A percentile compares a stretch with the other conserved stretches of the same genome.
Evolutionary conservation across 2,329 filamentous ascomycete genomes (phyloP).

Genomic region (Neofusicoccum cordaticola): DNA sequence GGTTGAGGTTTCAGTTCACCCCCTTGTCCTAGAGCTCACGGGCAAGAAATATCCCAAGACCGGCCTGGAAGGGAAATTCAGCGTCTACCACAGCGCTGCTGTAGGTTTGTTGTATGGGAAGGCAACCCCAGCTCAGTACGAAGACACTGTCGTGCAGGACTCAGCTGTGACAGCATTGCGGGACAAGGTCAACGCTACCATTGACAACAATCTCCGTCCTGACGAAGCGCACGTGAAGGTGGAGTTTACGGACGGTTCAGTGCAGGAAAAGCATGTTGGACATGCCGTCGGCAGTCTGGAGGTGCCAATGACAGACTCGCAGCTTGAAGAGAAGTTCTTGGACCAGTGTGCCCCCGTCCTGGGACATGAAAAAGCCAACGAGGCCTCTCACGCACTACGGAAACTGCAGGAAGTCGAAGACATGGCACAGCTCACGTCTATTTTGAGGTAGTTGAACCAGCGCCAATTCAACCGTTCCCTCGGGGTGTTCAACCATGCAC

Average conservation of each 20-base stretch:
- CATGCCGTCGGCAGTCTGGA: constrained; percentile 53
- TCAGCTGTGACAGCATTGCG: constrained; percentile 41
- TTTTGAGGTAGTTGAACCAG: background rate
- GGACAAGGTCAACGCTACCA: constrained; percentile 45
- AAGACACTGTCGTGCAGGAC: constrained; percentile 47
- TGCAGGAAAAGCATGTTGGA: constrained; percentile 43
- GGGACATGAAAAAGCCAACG: constrained; percentile 36
- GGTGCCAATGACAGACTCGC: constrained; percentile 46
- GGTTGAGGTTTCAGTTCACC: constrained; percentile 49
- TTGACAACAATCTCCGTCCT: constrained; percentile 39
- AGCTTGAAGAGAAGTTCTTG: constrained; percentile 50
- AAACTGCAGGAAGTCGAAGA: constrained; percentile 19
- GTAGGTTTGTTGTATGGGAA: constrained; percentile 52
- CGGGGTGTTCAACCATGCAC: too few relatives aligned
- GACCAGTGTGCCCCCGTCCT: constrained; percentile 47
- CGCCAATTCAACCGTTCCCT: background rate
- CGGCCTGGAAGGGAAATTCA: constrained; percentile 55
- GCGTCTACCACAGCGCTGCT: constrained; percentile 54
- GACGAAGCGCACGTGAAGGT: constrained; percentile 45
- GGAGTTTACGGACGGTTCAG: constrained; percentile 34
- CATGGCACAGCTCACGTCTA: constrained; percentile 7
- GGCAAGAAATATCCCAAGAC: constrained; percentile 50
- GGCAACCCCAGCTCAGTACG: constrained; percentile 52
- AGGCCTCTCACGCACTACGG: constrained; percentile 24
- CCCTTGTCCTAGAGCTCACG: constrained; percentile 53